phyloP scores from a whole-genome alignment of 2,329 filamentous ascomycete genomes.

The Diaporthe vaccinii region DNA sequence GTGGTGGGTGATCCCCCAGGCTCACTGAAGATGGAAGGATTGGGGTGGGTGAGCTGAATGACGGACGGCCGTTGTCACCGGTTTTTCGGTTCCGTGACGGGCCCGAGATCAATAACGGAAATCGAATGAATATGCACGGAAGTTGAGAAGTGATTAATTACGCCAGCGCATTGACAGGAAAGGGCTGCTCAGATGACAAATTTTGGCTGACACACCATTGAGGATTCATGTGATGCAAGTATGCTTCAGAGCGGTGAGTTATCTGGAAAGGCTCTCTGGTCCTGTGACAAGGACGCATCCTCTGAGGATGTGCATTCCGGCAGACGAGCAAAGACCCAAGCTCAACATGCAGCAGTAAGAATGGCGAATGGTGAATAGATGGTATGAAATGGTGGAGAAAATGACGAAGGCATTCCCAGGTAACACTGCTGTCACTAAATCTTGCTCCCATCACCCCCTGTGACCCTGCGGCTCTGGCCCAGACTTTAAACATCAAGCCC shows the following conservation, averaged over 20 bases:
- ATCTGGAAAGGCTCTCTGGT: not conserved
- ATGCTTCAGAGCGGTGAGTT: not conserved
- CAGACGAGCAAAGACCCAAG: not conserved
- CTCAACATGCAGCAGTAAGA: not conserved
- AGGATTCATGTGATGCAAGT: not conserved
- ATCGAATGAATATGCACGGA: no score
- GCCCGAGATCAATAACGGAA: no score
- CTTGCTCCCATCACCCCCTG: not conserved
- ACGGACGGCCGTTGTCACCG: no score
- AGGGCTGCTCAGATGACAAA: not conserved
- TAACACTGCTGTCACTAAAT: not conserved
- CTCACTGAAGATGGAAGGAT: no score
- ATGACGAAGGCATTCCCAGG: not conserved
- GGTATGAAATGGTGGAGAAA: not conserved
- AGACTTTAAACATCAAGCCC: not conserved
- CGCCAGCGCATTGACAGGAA: no score
- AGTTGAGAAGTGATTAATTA: no score
- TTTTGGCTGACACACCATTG: not conserved
- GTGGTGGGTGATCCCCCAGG: no score
- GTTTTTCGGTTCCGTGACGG: no score
- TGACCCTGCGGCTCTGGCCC: not conserved
- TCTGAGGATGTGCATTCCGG: not conserved
- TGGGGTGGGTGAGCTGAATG: no score
- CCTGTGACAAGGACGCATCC: not conserved
- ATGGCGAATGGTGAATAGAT: not conserved